Conservation (phyloP, 768 basidiomycete genomes). For the Mycena leptocephala region DNA sequence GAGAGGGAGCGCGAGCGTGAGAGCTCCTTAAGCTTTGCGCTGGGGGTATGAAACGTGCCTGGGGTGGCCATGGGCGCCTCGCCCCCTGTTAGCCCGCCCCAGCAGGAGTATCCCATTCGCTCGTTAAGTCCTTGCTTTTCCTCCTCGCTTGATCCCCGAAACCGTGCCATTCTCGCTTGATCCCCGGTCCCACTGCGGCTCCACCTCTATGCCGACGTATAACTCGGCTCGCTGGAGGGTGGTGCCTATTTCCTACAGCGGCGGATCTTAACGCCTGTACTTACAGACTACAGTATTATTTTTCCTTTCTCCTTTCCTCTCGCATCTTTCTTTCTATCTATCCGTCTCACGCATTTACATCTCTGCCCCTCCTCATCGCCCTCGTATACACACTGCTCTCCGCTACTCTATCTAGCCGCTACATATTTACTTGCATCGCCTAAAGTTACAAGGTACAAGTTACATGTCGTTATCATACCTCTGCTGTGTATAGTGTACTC, state of each 20-base stretch:
- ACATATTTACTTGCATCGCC: conserved; percentile 24
- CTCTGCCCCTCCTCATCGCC: conserved; percentile 7
- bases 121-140: neutral
- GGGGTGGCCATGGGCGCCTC: neutral
- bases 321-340: conserved; percentile 5
- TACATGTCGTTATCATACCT: conserved; percentile 34
- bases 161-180: conserved; percentile 24
- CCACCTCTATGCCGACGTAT: conserved; percentile 16
- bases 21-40: conserved; percentile 36
- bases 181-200: conserved; percentile 14
- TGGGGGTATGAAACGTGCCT: conserved; percentile 24
- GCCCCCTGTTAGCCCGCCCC: neutral
- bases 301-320: neutral
- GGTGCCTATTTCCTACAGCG: neutral
- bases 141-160: neutral
- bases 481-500: conserved; percentile 29
- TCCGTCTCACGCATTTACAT: conserved; percentile 10
- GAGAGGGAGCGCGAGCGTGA: conserved; percentile 32
- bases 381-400: conserved; percentile 9
- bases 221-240: conserved; percentile 6
- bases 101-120: neutral
- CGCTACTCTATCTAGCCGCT: conserved; percentile 15
- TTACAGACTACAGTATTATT: conserved; percentile 13
- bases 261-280: conserved; percentile 28
- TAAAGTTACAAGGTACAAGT: conserved; percentile 24